Conservation (phyloP, 768 basidiomycete species). For the Boletus vinaceobasis region DNA sequence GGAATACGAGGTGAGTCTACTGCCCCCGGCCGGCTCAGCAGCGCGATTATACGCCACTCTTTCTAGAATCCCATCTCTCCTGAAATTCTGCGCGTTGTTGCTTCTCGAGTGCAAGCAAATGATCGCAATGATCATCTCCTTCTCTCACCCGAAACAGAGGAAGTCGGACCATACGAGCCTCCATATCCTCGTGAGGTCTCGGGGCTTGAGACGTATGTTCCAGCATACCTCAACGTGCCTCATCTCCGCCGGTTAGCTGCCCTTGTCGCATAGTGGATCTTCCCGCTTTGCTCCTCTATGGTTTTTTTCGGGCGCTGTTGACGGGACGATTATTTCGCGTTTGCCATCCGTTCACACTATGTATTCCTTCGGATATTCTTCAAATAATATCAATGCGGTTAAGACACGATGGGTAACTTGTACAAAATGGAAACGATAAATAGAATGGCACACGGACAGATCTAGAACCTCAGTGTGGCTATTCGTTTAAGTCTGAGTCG, state of each 20-base stretch:
- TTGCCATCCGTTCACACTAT: constrained; percentile 18
- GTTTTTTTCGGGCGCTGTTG: not conserved
- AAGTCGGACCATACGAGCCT: constrained; percentile 92
- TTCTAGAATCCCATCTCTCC: constrained; percentile 90
- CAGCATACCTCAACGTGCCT: constrained; percentile 86
- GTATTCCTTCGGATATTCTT: constrained; percentile 11
- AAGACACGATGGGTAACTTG: not conserved
- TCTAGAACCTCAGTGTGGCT: not conserved
- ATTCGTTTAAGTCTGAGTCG: not conserved
- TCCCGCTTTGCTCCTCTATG: not conserved
- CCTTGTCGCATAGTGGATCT: constrained; percentile 59
- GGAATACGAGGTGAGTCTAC: constrained; percentile 82
- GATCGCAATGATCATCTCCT: constrained; percentile 97
- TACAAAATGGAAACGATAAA: not conserved
- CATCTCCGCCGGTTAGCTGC: constrained; percentile 86
- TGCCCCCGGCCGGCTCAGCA: not conserved
- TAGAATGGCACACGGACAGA: not conserved
- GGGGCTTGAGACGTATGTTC: constrained; percentile 94
- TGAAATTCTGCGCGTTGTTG: constrained; percentile 95
- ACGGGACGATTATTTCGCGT: constrained; percentile 1
- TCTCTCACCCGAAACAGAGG: constrained; percentile 93
- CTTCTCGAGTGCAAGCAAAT: constrained; percentile 91
- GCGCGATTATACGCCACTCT: constrained; percentile 1
- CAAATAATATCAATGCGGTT: constrained; percentile 15
- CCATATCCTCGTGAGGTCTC: constrained; percentile 93